A percentile compares a stretch with the other conserved stretches of the same genome.
phyloP scores from a whole-genome alignment of 2,329 filamentous ascomycete species.

The Alternaria sp. region DNA sequence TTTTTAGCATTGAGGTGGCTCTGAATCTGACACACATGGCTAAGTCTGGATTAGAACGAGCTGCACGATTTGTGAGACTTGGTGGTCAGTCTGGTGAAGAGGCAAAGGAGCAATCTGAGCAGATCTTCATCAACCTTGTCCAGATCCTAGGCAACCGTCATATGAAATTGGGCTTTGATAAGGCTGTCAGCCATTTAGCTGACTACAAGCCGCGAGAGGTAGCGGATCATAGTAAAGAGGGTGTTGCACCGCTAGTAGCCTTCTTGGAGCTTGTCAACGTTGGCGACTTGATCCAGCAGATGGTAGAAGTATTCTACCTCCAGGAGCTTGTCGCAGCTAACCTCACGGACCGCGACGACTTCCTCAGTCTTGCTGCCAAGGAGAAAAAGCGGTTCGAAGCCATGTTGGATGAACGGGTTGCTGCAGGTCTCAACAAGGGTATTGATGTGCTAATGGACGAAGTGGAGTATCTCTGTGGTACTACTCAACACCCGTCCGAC shows the following conservation, averaged over 20 bases:
- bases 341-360: slow-evolving; percentile 91
- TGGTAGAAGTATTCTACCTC: slow-evolving; percentile 98
- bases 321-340: slow-evolving; percentile 87
- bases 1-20: slow-evolving; percentile 97
- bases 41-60: slow-evolving; percentile 86
- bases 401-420: slow-evolving; percentile 96
- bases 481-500: slow-evolving; percentile 84
- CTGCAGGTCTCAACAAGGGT: slow-evolving; percentile 93
- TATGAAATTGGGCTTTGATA: slow-evolving; percentile 92
- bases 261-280: slow-evolving; percentile 98
- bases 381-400: slow-evolving; percentile 99
- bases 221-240: slow-evolving; percentile 72
- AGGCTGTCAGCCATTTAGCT: slow-evolving; percentile 88
- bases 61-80: slow-evolving; percentile 81
- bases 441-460: slow-evolving; percentile 99
- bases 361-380: slow-evolving; percentile 87
- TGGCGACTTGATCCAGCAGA: slow-evolving; percentile 96
- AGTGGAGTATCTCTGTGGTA: slow-evolving; percentile 93
- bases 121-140: slow-evolving; percentile 85
- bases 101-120: slow-evolving; percentile 86
- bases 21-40: slow-evolving; percentile 88
- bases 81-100: slow-evolving; percentile 83
- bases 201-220: slow-evolving; percentile 90
- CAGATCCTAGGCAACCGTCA: slow-evolving; percentile 86
- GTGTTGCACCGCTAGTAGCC: slow-evolving; percentile 89